These are phyloP conservation scores for Fusarium algeriense DNA, from an alignment of 2,329 filamentous ascomycete genomes.

Conservation along the genomic window DNA sequence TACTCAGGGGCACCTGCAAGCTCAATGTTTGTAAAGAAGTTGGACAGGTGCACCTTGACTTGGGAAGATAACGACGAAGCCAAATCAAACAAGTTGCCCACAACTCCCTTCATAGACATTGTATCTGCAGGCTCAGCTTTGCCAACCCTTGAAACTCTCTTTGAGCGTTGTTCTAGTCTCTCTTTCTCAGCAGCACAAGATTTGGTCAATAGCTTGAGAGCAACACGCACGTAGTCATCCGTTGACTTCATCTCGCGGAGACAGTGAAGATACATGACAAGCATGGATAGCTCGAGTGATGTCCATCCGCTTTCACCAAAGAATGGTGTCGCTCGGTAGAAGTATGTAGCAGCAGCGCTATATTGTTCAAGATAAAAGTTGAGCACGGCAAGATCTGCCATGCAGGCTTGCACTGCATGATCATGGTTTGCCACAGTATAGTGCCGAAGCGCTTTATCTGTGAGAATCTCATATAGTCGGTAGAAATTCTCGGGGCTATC, in stretches of 20 bases:
- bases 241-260: conserved; percentile 80
- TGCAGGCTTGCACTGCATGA: conserved; percentile 80
- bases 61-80: conserved; percentile 65
- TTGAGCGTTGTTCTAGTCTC: conserved; percentile 55
- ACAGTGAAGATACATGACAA: conserved; percentile 87
- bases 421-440: conserved; percentile 83
- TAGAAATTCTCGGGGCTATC: conserved; percentile 74
- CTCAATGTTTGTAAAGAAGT: conserved; percentile 78
- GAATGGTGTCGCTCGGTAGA: conserved; percentile 81
- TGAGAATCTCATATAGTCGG: conserved; percentile 79
- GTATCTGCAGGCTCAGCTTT: conserved; percentile 45
- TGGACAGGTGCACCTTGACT: conserved; percentile 74
- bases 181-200: conserved; percentile 68
- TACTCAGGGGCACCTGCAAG: conserved; percentile 78
- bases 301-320: conserved; percentile 85
- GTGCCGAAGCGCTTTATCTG: conserved; percentile 84
- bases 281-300: conserved; percentile 82
- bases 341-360: conserved; percentile 78
- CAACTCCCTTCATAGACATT: conserved; percentile 60
- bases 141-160: conserved; percentile 36
- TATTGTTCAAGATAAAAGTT: conserved; percentile 84
- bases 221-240: conserved; percentile 82
- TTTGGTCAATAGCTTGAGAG: conserved; percentile 80
- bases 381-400: conserved; percentile 87
- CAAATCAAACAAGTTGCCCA: conserved; percentile 61